Evolutionary conservation across 306 rosid genomes (phyloP).

Genomic region (Trifolium subterraneum): DNA sequence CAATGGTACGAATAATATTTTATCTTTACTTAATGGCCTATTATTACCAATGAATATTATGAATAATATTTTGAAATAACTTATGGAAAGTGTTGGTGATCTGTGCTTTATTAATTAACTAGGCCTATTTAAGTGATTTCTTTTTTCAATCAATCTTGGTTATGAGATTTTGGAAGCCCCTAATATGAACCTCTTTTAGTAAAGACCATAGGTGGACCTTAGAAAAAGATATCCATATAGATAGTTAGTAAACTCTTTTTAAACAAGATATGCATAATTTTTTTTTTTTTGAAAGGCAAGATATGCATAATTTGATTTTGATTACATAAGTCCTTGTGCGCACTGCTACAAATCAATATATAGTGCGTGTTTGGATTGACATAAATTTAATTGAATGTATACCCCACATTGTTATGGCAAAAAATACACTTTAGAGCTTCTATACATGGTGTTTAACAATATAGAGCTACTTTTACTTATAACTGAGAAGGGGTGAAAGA

Average conservation of each 20-base stretch:
- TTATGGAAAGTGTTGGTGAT: not conserved
- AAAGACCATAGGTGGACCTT: too few relatives aligned
- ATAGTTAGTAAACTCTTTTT: not conserved
- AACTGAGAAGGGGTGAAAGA: constrained; percentile 1
- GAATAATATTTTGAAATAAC: not conserved
- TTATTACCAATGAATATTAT: not conserved
- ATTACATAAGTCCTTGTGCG: not conserved
- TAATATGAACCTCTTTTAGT: too few relatives aligned
- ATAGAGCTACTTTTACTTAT: not conserved
- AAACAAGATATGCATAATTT: not conserved
- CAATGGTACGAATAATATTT: not conserved
- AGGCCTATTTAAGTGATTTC: not conserved
- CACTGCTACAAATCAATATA: not conserved
- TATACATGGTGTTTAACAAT: not conserved
- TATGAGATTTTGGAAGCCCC: not conserved
- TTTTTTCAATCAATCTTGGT: not conserved
- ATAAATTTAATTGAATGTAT: not conserved
- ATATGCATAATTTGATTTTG: too few relatives aligned
- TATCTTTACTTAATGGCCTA: not conserved
- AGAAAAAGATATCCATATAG: too few relatives aligned
- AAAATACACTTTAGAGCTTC: not conserved
- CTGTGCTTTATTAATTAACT: not conserved
- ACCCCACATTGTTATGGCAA: not conserved
- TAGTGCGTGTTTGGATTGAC: not conserved
- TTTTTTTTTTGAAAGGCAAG: too few relatives aligned